A percentile compares a stretch with the other conserved stretches of the same genome.
Evolutionary conservation across 306 rosid genomes (phyloP).

Genomic region (Pachyrhizus erosus): DNA sequence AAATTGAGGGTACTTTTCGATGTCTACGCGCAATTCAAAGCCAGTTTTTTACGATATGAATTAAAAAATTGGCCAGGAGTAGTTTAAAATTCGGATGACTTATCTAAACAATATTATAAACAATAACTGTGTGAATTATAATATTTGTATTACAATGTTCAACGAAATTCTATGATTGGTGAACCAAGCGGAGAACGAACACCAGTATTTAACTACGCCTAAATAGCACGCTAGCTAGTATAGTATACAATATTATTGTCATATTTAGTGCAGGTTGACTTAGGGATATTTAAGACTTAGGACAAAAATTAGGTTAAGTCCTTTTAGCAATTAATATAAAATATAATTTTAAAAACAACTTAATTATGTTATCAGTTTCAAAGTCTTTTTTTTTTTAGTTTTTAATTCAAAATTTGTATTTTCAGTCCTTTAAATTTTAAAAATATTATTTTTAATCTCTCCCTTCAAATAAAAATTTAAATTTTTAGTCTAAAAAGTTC

Average conservation of each 20-base stretch:
- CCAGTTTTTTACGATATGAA: neutral
- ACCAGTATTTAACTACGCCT: neutral
- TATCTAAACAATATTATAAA: neutral
- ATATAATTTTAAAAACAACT: neutral
- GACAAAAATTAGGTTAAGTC: neutral
- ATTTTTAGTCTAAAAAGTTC: no score
- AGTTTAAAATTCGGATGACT: no score
- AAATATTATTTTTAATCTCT: no score
- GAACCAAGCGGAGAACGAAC: neutral
- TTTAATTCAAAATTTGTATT: no score
- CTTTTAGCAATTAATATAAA: neutral
- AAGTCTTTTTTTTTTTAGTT: no score
- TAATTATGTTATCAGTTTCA: no score
- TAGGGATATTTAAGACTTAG: neutral
- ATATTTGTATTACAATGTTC: neutral
- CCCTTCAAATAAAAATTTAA: no score
- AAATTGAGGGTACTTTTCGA: neutral
- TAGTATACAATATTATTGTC: neutral
- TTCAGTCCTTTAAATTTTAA: no score
- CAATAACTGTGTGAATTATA: neutral
- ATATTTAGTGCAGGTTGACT: neutral
- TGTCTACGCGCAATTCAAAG: constrained; percentile 16
- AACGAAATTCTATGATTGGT: neutral
- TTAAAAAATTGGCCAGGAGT: no score
- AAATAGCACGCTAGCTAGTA: neutral